phyloP scores from a whole-genome alignment of 2,329 filamentous ascomycete species.

The Colletotrichum lupini region DNA sequence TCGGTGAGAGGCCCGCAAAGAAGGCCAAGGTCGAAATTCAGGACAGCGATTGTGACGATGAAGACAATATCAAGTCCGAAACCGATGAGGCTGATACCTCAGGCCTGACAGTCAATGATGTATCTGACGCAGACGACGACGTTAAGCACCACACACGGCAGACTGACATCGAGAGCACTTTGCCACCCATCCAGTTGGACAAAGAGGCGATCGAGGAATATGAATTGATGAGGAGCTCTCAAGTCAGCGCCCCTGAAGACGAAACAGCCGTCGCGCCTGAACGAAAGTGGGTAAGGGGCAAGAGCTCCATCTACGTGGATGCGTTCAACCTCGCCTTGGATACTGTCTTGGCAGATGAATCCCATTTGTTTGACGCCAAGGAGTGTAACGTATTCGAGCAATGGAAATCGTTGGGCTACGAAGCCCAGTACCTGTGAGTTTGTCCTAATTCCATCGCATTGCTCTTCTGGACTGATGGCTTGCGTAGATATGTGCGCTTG shows the following conservation, averaged over 20 bases:
- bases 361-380: slow-evolving; percentile 84
- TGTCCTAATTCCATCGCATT: not conserved
- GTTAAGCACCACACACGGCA: slow-evolving; percentile 44
- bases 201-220: slow-evolving; percentile 83
- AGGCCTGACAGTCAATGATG: slow-evolving; percentile 37
- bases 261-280: slow-evolving; percentile 38
- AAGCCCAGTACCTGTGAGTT: slow-evolving; percentile 87
- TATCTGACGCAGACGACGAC: slow-evolving; percentile 40
- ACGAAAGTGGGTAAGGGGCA: slow-evolving; percentile 74
- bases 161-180: slow-evolving; percentile 77
- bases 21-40: slow-evolving; percentile 44
- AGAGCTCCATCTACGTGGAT: slow-evolving; percentile 94
- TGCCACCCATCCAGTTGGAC: slow-evolving; percentile 75
- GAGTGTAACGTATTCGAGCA: slow-evolving; percentile 81
- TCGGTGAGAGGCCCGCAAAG: slow-evolving; percentile 47
- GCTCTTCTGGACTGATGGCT: not conserved
- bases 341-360: slow-evolving; percentile 89
- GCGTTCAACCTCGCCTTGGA: slow-evolving; percentile 94
- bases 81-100: slow-evolving; percentile 47
- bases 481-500: slow-evolving; percentile 83
- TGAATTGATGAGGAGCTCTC: slow-evolving; percentile 73
- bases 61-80: slow-evolving; percentile 29
- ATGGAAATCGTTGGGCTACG: slow-evolving; percentile 81
- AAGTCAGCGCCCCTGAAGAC: slow-evolving; percentile 51
- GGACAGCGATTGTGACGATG: slow-evolving; percentile 32